A percentile compares a stretch with the other conserved stretches of the same genome.
phyloP scores from a whole-genome alignment of 495 filamentous ascomycete species.

The Podospora didyma region DNA sequence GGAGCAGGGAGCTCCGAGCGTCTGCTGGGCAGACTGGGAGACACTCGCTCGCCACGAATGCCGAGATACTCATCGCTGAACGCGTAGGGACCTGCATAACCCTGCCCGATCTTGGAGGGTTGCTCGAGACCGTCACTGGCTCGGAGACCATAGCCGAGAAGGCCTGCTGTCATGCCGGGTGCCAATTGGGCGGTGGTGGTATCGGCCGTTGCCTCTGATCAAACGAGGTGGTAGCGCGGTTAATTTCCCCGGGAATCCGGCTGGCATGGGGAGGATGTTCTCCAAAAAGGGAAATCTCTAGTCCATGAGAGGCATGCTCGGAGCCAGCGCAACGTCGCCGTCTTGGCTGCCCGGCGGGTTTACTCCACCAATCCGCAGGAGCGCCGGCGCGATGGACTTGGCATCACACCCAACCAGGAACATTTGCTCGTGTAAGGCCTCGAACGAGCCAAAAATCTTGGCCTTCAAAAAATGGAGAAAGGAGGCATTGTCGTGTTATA shows the following conservation, averaged over 20 bases:
- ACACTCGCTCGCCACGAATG: neutral
- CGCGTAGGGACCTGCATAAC: slow-evolving; percentile 5
- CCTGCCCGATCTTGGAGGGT: neutral
- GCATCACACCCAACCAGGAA: slow-evolving; percentile 1
- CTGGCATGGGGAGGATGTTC: neutral
- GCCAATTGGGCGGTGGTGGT: slow-evolving; percentile 5
- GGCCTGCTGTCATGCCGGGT: slow-evolving; percentile 4
- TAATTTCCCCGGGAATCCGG: slow-evolving; percentile 17
- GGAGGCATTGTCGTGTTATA: no score
- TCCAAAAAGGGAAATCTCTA: no score
- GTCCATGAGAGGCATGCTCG: neutral
- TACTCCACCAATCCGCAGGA: slow-evolving; percentile 12
- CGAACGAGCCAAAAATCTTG: no score
- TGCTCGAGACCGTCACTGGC: slow-evolving; percentile 10
- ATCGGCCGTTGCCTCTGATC: neutral
- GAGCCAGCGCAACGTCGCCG: neutral
- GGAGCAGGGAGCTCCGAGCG: slow-evolving; percentile 12
- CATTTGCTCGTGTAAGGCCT: no score
- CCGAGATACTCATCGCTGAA: neutral
- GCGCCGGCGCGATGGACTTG: neutral
- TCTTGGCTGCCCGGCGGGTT: no score
- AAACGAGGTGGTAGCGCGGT: slow-evolving; percentile 19
- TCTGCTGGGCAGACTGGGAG: neutral
- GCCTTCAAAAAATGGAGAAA: no score
- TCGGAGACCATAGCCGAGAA: slow-evolving; percentile 11